Base-by-base conservation (phyloP, 768 basidiomycete genomes). In the Tulasnella sp. region DNA sequence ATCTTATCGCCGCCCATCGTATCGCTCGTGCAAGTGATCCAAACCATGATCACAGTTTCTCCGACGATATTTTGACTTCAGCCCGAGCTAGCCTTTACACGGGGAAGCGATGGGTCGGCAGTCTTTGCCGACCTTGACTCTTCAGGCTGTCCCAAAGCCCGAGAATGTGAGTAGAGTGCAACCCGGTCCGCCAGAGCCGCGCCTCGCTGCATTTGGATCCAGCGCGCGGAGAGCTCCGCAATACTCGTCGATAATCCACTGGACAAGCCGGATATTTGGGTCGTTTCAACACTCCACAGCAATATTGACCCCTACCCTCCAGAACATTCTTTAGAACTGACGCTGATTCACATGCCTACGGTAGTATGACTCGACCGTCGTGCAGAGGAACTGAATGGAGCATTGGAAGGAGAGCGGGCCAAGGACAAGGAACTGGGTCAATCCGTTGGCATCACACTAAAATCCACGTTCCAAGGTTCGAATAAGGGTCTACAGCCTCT, bases 401-500 rank as follows among this genome's bases (percentile, higher is more conserved):
- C 58, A 12, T 34, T 25, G 58, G 31, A 34, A 25, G 58, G 14
- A 29, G 58, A 64, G 29, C 15, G 58, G 15, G 29, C 58, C 49
- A 49, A 29, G 58, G 8, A 34, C 25, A 25, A 64, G 29, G 58
- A 64, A 34, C 58, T 11, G 31, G 31, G 29, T 25, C 58, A 34
- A 25, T 29, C 11, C 31, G 31, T 9, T 64, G 38, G 69, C 42
- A 36, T 71, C 69, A 8, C 42, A 39, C 69, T 64, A 64, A 29
- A 29, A 64, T 64, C 58, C 58, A 64, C 58, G 58, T 64, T 64
- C 58, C 58, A 64, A 64, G 58, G 58, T 64, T 64, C 58, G 58
- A 64, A 64, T 64, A 64, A 64, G 31, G 58, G 31, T 64, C 25
- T 64, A 64, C 58, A 64, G 58, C 58, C 58, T 64, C 58, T 31